Conservation (phyloP, 768 basidiomycete genomes). For the Rubroboletus pulcherrimus region DNA sequence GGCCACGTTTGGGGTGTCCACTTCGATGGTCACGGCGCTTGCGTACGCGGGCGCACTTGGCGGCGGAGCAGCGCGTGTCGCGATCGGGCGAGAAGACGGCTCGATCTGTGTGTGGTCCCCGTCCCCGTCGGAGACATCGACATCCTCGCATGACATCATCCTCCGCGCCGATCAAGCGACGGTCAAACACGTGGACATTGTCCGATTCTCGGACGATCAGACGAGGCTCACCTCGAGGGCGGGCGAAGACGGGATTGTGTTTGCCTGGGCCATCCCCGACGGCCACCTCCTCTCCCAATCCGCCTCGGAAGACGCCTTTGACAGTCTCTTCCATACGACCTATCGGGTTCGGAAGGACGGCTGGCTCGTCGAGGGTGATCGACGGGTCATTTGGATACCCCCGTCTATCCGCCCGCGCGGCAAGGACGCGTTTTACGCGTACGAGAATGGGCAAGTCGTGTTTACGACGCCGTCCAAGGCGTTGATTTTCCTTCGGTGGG, state of each 20-base stretch:
- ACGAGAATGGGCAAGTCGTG: conserved; percentile 4
- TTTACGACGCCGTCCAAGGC: background rate
- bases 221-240: conserved; percentile 7
- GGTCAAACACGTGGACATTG: conserved; percentile 2
- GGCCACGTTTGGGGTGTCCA: background rate
- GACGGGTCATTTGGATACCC: conserved; percentile 16
- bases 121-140: no score
- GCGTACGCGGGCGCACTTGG: background rate
- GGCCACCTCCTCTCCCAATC: conserved; percentile 2
- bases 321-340: conserved; percentile 3
- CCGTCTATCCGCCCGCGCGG: background rate
- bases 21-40: conserved; percentile 18
- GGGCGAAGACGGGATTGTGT: conserved; percentile 10
- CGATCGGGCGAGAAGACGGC: conserved; percentile 19
- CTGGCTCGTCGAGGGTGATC: conserved; percentile 18
- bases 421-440: conserved; percentile 7
- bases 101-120: conserved; percentile 14
- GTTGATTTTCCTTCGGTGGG: conserved; percentile 1
- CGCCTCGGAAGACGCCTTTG: background rate
- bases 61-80: background rate
- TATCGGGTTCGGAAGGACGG: conserved; percentile 17
- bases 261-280: conserved; percentile 2
- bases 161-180: conserved; percentile 1
- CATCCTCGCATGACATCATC: no score
- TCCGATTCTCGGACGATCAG: conserved; percentile 11